Conservation (phyloP, 1,284 basidiomycete species). For the Rhodotorula sp. region DNA sequence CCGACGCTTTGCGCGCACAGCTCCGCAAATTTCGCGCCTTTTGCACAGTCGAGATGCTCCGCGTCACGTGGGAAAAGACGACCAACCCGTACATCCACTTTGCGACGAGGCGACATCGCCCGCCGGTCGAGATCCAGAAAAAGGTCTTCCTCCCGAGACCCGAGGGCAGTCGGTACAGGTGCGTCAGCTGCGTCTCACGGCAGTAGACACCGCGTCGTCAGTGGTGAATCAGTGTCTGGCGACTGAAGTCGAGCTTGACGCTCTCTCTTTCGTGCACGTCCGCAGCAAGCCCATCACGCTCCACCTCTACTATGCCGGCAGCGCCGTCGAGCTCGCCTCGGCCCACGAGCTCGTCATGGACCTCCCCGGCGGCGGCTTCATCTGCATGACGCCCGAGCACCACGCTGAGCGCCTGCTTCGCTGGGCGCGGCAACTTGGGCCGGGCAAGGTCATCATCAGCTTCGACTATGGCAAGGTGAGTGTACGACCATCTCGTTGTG, state of each 20-base stretch:
- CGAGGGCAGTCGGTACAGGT: constrained; percentile 64
- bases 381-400: constrained; percentile 91
- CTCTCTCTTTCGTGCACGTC: constrained; percentile 13
- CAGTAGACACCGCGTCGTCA: no score
- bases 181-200: constrained; percentile 1
- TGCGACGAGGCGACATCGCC: constrained; percentile 62
- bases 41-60: constrained; percentile 92
- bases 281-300: constrained; percentile 72
- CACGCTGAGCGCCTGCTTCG: constrained; percentile 89
- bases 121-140: constrained; percentile 65
- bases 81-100: constrained; percentile 80
- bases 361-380: constrained; percentile 92
- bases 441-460: constrained; percentile 76
- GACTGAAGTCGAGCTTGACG: constrained; percentile 38
- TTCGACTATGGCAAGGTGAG: constrained; percentile 93
- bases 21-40: constrained; percentile 85
- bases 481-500: neutral
- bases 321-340: constrained; percentile 65
- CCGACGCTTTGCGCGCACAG: constrained; percentile 54
- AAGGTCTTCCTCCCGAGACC: constrained; percentile 82
- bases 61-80: constrained; percentile 95
- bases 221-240: no score
- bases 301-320: constrained; percentile 79
- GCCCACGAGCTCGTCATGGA: constrained; percentile 83
- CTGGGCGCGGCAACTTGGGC: constrained; percentile 69